Evolutionary conservation across 305 asterid genomes (phyloP), one percentile per base, ranked within the genome.

Genomic region (Solanum hybrid): DNA sequence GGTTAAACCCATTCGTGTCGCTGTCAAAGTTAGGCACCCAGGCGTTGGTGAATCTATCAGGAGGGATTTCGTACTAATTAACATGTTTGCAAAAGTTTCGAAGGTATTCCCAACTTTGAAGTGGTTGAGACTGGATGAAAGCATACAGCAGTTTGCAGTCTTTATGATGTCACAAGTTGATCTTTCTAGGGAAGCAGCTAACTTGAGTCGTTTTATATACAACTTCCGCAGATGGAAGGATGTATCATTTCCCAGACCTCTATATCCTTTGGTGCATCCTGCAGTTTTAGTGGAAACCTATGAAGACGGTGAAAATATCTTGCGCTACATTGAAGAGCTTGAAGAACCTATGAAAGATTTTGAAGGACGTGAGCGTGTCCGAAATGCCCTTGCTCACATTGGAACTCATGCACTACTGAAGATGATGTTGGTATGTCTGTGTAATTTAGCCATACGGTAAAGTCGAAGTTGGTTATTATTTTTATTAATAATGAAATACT

Each of bases 81-180:
- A 93, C 92, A 81, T 95, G 85, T 93, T 95, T 92, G 98, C 99
- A 42, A 94, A 94, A 90, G 90, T 93, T 88, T 94, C 96, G 38
- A 92, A 85, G 35, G 89, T 94, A 87, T 75, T 95, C 86, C 98
- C 99, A 51, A 88, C 95, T 4, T 89, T 96, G 91, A 95, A 94
- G 91, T 96, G 99, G 99, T 92, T 95, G 89, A 95, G 98, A 93
- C 93, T 95, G 87, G 98, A 96, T 92, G 98, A 96, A 91, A 96
- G 99, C 93, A 87, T 95, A 88, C 98, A 94, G 90, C 98, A 96
- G 87, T 96, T 96, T 92, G 94, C 96, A 15, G 96, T 94, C 88
- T 96, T 95, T 94, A 95, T 96, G 99, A 93, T 95, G 96, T 94
- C 99, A 75, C 99, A 95, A 95, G 99, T 96, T 88, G 99, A 95